These are phyloP conservation scores for Hygrophorus pudorinus DNA, from an alignment of 768 basidiomycete species.

Conservation along the genomic window DNA sequence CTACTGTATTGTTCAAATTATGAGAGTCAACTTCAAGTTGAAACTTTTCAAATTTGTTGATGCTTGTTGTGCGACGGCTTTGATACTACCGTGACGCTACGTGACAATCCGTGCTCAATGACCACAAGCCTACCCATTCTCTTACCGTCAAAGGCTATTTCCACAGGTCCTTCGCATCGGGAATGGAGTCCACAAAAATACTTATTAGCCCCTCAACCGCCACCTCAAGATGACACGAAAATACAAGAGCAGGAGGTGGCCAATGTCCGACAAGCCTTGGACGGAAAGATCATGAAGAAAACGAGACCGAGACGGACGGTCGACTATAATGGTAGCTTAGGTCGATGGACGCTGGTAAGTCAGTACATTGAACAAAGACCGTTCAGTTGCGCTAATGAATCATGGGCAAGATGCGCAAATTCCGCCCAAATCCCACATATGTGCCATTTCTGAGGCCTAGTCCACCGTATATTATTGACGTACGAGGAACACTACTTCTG, in stretches of 20 bases:
- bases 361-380: not conserved
- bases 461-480: constrained; percentile 84
- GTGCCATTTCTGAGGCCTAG: constrained; percentile 72
- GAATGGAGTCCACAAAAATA: constrained; percentile 76
- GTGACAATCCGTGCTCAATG: too few relatives aligned
- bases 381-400: not conserved
- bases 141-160: too few relatives aligned
- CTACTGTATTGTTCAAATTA: too few relatives aligned
- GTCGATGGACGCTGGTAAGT: constrained; percentile 76
- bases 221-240: constrained; percentile 68
- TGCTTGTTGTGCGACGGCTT: too few relatives aligned
- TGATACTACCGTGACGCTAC: too few relatives aligned
- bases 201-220: constrained; percentile 64
- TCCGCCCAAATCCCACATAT: constrained; percentile 71
- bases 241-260: constrained; percentile 74
- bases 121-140: too few relatives aligned
- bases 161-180: constrained; percentile 22
- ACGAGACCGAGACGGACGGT: constrained; percentile 89
- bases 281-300: constrained; percentile 82
- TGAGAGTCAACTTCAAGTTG: too few relatives aligned
- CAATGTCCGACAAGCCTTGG: constrained; percentile 57
- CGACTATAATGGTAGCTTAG: constrained; percentile 86
- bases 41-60: too few relatives aligned
- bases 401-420: constrained; percentile 49
- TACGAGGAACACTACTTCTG: constrained; percentile 27